A percentile compares a stretch with the other conserved stretches of the same genome.
These are phyloP conservation scores for Macrocystidia cucumis DNA, from an alignment of 1,284 basidiomycete genomes.

Conservation along the genomic window DNA sequence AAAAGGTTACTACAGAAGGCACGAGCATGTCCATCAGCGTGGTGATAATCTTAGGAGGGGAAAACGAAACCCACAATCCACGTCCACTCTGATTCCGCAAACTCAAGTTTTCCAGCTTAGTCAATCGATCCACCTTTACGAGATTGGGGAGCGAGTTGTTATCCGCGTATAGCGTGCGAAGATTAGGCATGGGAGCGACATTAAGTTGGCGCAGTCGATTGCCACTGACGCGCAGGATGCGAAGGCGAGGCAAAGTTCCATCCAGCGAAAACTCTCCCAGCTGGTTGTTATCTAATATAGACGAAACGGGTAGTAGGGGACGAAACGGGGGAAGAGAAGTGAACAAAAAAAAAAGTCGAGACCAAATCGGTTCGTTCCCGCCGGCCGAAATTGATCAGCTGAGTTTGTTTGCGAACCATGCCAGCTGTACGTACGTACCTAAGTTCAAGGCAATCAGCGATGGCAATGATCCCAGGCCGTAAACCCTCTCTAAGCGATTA, in stretches of 20 bases:
- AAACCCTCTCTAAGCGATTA: constrained; percentile 62
- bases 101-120: constrained; percentile 84
- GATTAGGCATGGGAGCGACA: constrained; percentile 57
- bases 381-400: constrained; percentile 11
- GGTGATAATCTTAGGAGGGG: constrained; percentile 12
- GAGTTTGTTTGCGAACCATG: constrained; percentile 3
- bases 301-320: constrained; percentile 3
- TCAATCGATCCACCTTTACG: constrained; percentile 45
- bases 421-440: constrained; percentile 44
- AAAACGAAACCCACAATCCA: constrained; percentile 53
- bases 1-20: constrained; percentile 38
- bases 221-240: constrained; percentile 81
- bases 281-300: constrained; percentile 63
- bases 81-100: constrained; percentile 81
- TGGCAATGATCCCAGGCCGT: constrained; percentile 55
- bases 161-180: constrained; percentile 92
- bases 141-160: constrained; percentile 67
- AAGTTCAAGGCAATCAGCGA: constrained; percentile 70
- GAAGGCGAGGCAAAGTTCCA: constrained; percentile 56
- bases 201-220: constrained; percentile 74
- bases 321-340: background rate
- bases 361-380: constrained; percentile 4
- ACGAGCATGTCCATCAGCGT: constrained; percentile 8
- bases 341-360: background rate
- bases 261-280: constrained; percentile 45